phyloP scores from a whole-genome alignment of 2,329 filamentous ascomycete species.

The Sarocladium strictum region DNA sequence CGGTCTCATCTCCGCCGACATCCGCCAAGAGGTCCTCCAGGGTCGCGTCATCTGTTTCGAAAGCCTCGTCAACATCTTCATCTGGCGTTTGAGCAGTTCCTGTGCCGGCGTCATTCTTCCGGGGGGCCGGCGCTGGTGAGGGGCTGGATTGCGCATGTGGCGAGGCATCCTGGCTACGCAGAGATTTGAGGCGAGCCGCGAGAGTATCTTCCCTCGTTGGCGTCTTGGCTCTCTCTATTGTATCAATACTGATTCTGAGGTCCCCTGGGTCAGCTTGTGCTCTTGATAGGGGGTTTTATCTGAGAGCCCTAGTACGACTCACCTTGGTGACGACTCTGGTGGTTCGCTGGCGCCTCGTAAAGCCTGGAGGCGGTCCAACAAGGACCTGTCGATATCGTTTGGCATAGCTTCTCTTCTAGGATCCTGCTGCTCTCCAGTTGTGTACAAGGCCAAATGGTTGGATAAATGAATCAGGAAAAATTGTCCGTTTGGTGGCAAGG shows the following conservation, averaged over 20 bases:
- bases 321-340: constrained; percentile 18
- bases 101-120: neutral
- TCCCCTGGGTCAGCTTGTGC: constrained; percentile 15
- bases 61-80: constrained; percentile 31
- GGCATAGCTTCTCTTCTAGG: constrained; percentile 20
- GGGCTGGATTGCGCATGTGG: constrained; percentile 13
- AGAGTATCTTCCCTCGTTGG: constrained; percentile 45
- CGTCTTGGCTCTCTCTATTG: constrained; percentile 36
- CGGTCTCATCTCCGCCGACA: constrained; percentile 27
- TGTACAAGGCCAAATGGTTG: neutral
- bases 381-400: constrained; percentile 35
- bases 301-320: neutral
- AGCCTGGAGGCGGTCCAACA: constrained; percentile 50
- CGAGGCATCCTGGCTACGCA: constrained; percentile 35
- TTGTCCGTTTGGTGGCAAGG: neutral
- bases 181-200: constrained; percentile 43
- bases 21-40: constrained; percentile 46
- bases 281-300: neutral
- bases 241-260: constrained; percentile 26
- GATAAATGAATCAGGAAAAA: neutral
- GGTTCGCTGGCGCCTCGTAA: constrained; percentile 33
- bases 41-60: constrained; percentile 44
- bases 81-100: constrained; percentile 15
- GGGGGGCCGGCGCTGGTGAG: neutral
- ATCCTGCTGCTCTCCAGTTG: neutral